Conservation (phyloP, 2,329 filamentous ascomycete genomes). For the Colletotrichum musicola region DNA sequence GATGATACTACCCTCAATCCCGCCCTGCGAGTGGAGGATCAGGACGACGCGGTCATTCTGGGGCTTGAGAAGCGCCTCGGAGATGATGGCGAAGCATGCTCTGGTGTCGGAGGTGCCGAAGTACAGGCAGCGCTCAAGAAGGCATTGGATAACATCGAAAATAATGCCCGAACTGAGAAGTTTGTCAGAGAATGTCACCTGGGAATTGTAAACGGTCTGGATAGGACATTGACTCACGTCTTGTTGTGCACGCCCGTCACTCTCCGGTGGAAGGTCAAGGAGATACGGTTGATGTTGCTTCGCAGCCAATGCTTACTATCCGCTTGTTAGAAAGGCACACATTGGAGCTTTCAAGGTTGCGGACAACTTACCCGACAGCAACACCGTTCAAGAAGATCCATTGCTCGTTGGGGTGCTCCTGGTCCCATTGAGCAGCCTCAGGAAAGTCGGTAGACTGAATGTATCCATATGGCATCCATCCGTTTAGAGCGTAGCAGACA, state of each 20-base stretch:
- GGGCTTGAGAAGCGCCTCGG: conserved; percentile 72
- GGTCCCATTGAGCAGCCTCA: conserved; percentile 38
- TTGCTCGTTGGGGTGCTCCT: conserved; percentile 69
- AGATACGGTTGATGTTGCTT: conserved; percentile 77
- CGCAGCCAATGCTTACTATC: conserved; percentile 74
- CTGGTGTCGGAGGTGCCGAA: conserved; percentile 79
- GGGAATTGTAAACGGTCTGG: no score
- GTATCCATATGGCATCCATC: conserved; percentile 52
- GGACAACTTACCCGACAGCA: conserved; percentile 64
- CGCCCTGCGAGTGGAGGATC: conserved; percentile 83
- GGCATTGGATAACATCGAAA: conserved; percentile 82
- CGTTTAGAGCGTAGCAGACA: conserved; percentile 65
- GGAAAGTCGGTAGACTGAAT: conserved; percentile 64
- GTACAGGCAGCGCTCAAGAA: conserved; percentile 80
- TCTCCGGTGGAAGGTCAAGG: conserved; percentile 78
- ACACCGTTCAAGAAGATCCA: conserved; percentile 89
- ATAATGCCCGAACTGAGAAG: conserved; percentile 68
- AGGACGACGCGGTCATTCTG: conserved; percentile 77
- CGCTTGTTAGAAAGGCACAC: not conserved
- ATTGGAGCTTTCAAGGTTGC: accelerated
- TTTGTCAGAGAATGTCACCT: not conserved
- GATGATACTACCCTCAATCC: conserved; percentile 78
- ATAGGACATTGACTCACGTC: conserved; percentile 55
- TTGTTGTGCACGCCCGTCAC: conserved; percentile 81
- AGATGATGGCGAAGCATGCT: conserved; percentile 71